Evolutionary conservation across 78 protist genomes (phyloP).

Genomic region (Polysphondylium violaceum): DNA sequence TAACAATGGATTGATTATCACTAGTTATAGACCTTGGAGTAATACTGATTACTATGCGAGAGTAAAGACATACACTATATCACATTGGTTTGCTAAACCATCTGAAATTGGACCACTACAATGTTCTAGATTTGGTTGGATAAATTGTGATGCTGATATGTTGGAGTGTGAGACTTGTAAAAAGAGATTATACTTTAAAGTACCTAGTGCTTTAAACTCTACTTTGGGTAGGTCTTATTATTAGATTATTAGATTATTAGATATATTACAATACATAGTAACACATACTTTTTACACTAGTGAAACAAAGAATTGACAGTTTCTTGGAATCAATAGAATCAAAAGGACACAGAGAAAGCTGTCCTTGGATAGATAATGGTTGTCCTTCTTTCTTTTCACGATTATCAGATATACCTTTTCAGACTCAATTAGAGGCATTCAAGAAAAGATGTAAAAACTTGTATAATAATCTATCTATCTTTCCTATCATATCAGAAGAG

Average conservation of each 20-base stretch:
- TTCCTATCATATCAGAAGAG: conserved; percentile 35
- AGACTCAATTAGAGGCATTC: conserved; percentile 27
- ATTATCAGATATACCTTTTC: conserved; percentile 34
- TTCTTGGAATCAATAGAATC: conserved; percentile 1
- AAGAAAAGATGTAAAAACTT: conserved; percentile 26
- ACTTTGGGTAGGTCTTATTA: not conserved
- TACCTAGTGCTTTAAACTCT: not conserved
- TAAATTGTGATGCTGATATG: conserved; percentile 73
- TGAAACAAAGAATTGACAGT: conserved; percentile 13
- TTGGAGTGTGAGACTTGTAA: conserved; percentile 55
- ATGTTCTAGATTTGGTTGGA: conserved; percentile 76
- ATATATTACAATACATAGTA: not conserved
- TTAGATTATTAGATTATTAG: not conserved
- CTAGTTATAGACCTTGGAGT: conserved; percentile 51
- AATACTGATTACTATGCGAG: conserved; percentile 43
- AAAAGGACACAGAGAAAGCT: conserved; percentile 53
- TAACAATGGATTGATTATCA: not conserved
- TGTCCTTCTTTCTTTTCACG: conserved; percentile 65
- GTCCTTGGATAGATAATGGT: conserved; percentile 77
- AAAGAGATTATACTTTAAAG: conserved; percentile 41
- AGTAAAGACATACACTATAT: conserved; percentile 33
- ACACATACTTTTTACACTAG: not conserved
- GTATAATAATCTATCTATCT: not conserved
- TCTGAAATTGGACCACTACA: conserved; percentile 47
- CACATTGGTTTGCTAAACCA: conserved; percentile 74